Conservation (phyloP, 345 rosid species). For the Kandelia obovata region DNA sequence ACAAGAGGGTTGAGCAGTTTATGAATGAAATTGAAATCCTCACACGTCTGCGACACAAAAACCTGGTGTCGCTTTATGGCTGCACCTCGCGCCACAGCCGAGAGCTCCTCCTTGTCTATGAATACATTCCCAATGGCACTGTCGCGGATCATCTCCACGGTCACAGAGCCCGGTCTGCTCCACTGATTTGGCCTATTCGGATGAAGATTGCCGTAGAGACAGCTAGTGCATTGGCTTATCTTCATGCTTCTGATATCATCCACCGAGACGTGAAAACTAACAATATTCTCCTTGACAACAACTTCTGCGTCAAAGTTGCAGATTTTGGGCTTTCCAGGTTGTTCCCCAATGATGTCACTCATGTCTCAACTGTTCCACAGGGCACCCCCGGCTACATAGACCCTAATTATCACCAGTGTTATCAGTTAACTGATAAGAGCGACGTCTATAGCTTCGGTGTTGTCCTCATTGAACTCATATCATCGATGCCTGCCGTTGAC, state of each 20-base stretch:
- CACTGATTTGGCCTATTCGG: conserved; percentile 20
- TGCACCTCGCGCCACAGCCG: conserved; percentile 36
- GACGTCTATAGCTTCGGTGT: conserved; percentile 28
- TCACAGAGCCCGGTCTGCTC: conserved; percentile 9
- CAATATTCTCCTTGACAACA: conserved; percentile 13
- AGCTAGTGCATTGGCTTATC: conserved; percentile 19
- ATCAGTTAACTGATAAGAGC: conserved; percentile 24
- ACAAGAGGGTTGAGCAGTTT: conserved; percentile 28
- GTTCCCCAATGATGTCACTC: conserved; percentile 12
- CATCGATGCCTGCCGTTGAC: conserved; percentile 24
- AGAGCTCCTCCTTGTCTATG: conserved; percentile 36
- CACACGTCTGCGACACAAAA: conserved; percentile 32
- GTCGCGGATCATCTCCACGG: conserved; percentile 26
- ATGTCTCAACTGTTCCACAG: conserved; percentile 16
- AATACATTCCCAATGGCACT: conserved; percentile 20
- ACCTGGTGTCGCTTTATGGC: conserved; percentile 36
- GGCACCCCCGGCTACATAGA: conserved; percentile 26
- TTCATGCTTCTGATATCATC: conserved; percentile 20
- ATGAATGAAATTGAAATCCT: conserved; percentile 34
- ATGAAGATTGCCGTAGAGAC: conserved; percentile 23
- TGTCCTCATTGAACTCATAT: conserved; percentile 20
- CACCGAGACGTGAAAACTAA: conserved; percentile 25
- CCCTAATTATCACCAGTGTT: conserved; percentile 19
- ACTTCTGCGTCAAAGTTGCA: conserved; percentile 15
- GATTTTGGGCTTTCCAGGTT: conserved; percentile 17